Base-by-base conservation (phyloP, 106 monocot genomes). In the Platanthera zijinensis region DNA sequence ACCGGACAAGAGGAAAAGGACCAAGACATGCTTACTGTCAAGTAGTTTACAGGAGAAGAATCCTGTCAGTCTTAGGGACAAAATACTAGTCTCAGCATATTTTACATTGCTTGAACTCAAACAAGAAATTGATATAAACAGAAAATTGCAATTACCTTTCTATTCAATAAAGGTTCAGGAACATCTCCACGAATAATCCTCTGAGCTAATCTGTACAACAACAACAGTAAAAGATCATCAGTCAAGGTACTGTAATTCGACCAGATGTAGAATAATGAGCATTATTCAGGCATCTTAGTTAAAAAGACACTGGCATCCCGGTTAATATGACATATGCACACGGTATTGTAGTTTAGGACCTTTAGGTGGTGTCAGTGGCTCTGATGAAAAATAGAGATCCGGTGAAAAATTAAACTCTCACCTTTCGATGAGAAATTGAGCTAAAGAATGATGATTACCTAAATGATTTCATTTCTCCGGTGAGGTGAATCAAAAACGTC, bases 181-280 rank as follows among this genome's bases (percentile, higher is more conserved):
- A 80, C 80, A 74, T 80, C 80, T 15, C 80, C 80, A 50, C 80
- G 74, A 46, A 80, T 64, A 74, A 80, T 80, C 17, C 80, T 74
- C 66, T 80, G 80, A 74, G 80, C 80, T 74, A 80, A 67, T 80
- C 80, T 75, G 52, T 45, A 30, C 21, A 73, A 75, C 50, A 72
- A 51, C 17, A 51, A 50, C 21, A 19, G n/a, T 50, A 72, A 72
- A 72, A 50, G 3, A 49, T 21, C 72, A 72, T 8, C 19, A 15
- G 17, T 72, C 50, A 51, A 51, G n/a, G 51, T 51, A 72, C 49
- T 50, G 30, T 32, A 13, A 30, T 13, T 4, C 66, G 4, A 66
- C 66, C 52, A 32, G 32, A 25, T 39, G 39, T 39, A 39, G 39
- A 32, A 66, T 3, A 66, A 66, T 22, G 15, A 21, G 69, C 39